These are phyloP conservation scores for Lecanosticta acicola DNA, from an alignment of 2,329 filamentous ascomycete species.

Conservation along the genomic window DNA sequence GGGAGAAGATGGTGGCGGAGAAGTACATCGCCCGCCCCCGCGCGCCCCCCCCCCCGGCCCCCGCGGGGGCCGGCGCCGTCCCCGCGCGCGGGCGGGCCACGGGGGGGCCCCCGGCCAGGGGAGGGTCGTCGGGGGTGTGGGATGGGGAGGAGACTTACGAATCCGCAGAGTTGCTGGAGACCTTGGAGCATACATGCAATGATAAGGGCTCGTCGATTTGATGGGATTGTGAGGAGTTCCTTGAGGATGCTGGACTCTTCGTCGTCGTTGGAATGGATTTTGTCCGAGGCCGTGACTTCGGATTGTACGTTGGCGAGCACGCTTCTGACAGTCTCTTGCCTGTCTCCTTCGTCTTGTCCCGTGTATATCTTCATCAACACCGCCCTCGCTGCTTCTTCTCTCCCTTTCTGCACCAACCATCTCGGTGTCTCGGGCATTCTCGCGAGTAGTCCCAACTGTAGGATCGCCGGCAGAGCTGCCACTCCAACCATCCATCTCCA, in stretches of 20 bases:
- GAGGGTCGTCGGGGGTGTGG: too few species aligned
- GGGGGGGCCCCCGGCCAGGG: too few species aligned
- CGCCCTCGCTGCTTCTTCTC: conserved; percentile 54
- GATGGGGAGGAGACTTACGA: conserved; percentile 8
- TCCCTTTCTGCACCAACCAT: conserved; percentile 70
- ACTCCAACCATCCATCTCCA: conserved; percentile 93
- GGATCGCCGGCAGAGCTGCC: conserved; percentile 66
- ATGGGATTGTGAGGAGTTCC: conserved; percentile 38
- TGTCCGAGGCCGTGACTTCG: conserved; percentile 50
- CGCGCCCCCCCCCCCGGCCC: too few species aligned
- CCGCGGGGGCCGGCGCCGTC: too few species aligned
- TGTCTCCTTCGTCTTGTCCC: conserved; percentile 17
- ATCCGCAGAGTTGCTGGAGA: conserved; percentile 60
- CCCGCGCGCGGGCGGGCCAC: too few species aligned
- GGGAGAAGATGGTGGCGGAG: conserved; percentile 43
- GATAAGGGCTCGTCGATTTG: conserved; percentile 67
- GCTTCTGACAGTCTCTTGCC: conserved; percentile 48
- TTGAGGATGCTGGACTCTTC: conserved; percentile 5
- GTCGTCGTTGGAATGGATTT: conserved; percentile 10
- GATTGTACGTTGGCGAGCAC: conserved; percentile 65
- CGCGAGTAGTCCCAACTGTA: conserved; percentile 64
- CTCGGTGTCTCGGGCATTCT: conserved; percentile 83
- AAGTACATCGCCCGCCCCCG: too few species aligned
- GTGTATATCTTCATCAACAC: conserved; percentile 48
- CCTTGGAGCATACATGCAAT: conserved; percentile 86